Evolutionary conservation across 1,284 basidiomycete genomes (phyloP).

Genomic region (Phellopilus nigrolimitatus): DNA sequence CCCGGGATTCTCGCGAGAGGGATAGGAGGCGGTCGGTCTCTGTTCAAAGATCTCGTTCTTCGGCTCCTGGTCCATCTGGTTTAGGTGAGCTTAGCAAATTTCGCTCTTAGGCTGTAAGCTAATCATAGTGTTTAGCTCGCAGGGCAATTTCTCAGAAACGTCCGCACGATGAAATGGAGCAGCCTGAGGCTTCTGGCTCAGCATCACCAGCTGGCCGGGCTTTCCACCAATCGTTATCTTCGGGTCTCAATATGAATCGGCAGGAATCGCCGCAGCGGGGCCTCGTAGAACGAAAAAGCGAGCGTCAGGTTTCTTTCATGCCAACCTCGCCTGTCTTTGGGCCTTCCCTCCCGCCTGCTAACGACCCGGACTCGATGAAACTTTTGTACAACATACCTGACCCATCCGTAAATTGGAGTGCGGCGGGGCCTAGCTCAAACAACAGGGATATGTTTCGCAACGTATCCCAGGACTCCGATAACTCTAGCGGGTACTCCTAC

Average conservation of each 20-base stretch:
- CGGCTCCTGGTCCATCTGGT: conserved; percentile 58
- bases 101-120: conserved; percentile 21
- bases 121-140: conserved; percentile 41
- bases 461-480: conserved; percentile 17
- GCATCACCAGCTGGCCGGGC: not conserved
- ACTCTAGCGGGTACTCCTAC: conserved; percentile 2
- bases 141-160: conserved; percentile 71
- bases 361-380: conserved; percentile 7
- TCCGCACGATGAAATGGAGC: conserved; percentile 59
- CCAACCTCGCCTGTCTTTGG: conserved; percentile 17
- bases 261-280: conserved; percentile 2
- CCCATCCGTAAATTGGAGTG: conserved; percentile 13
- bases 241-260: conserved; percentile 3
- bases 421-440: not conserved
- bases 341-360: conserved; percentile 9
- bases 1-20: conserved; percentile 44
- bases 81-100: conserved; percentile 47
- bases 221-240: conserved; percentile 14
- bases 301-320: conserved; percentile 13
- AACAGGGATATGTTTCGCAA: conserved; percentile 8
- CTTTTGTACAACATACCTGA: conserved; percentile 7
- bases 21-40: conserved; percentile 13
- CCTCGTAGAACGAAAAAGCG: not conserved
- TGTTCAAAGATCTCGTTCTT: conserved; percentile 50
- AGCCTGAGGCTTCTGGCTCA: conserved; percentile 25